A percentile compares a stretch with the other conserved stretches of the same genome.
phyloP scores from a whole-genome alignment of 495 filamentous ascomycete species.

The Evernia prunastri region DNA sequence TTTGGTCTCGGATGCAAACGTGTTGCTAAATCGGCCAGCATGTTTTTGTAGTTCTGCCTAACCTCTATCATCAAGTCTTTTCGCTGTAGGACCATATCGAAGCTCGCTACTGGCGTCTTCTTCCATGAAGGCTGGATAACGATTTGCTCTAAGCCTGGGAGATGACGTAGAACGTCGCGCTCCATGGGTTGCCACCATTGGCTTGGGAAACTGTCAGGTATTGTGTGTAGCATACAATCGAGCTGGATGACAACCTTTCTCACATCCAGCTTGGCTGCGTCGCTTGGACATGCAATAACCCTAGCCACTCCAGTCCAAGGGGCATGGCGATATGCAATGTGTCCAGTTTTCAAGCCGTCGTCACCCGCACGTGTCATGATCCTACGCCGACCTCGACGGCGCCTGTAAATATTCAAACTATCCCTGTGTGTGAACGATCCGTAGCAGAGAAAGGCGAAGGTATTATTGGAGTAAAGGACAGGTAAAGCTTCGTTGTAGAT shows the following conservation, averaged over 20 bases:
- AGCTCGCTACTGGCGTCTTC: neutral
- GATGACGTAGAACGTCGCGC: neutral
- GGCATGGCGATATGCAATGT: neutral
- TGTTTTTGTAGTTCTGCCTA: neutral
- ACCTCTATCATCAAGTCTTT: neutral
- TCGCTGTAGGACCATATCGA: neutral
- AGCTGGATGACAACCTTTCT: neutral
- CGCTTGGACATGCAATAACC: neutral
- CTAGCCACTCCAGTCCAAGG: neutral
- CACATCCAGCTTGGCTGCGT: neutral
- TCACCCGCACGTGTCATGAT: neutral
- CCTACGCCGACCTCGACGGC: neutral
- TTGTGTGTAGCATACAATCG: neutral
- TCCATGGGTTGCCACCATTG: neutral
- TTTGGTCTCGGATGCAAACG: neutral
- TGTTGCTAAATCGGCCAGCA: neutral
- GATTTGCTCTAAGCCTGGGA: neutral
- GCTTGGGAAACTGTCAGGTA: neutral
- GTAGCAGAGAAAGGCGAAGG: neutral
- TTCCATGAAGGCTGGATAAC: neutral
- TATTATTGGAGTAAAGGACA: neutral
- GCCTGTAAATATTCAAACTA: neutral
- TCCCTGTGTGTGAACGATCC: neutral
- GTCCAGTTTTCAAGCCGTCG: neutral
- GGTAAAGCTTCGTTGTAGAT: neutral